Evolutionary conservation across 805 yeast genomes (phyloP).

Genomic region (Teunomyces pallodes): DNA sequence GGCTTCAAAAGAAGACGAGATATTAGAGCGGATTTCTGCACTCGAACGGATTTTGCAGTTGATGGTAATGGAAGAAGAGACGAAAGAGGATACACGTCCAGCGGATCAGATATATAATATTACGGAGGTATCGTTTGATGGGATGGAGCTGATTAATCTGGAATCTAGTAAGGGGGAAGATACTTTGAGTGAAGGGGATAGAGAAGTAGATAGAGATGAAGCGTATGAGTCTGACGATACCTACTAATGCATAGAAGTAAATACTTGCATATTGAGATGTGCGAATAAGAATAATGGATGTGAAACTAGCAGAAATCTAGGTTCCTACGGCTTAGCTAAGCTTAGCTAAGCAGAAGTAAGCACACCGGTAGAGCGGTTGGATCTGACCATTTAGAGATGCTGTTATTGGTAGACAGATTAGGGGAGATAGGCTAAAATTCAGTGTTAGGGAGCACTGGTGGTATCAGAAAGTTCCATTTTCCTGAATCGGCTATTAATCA

Average conservation of each 20-base stretch:
- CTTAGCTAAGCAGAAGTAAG: too few relatives aligned
- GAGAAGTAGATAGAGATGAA: neutral
- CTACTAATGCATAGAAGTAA: neutral
- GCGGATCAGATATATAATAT: constrained; percentile 17
- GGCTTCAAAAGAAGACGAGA: constrained; percentile 9
- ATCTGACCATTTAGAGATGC: neutral
- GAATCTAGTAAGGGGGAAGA: constrained; percentile 1
- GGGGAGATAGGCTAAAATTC: neutral
- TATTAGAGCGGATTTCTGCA: constrained; percentile 14
- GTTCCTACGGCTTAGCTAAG: neutral
- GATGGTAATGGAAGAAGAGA: constrained; percentile 2
- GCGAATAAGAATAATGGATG: too few relatives aligned
- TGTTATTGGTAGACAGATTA: neutral
- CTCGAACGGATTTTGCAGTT: neutral
- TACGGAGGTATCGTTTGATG: constrained; percentile 21
- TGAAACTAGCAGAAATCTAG: neutral
- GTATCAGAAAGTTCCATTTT: too few relatives aligned
- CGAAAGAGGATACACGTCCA: constrained; percentile 11
- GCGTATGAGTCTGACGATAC: constrained; percentile 4
- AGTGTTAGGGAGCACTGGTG: too few relatives aligned
- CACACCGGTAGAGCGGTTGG: neutral
- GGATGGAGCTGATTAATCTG: constrained; percentile 20
- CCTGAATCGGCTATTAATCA: too few relatives aligned
- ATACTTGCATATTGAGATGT: neutral
- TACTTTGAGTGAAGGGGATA: constrained; percentile 4